Evolutionary conservation across 2,329 filamentous ascomycete genomes (phyloP), one percentile per base, ranked within the genome.

Genomic region (Fusarium beomiforme): DNA sequence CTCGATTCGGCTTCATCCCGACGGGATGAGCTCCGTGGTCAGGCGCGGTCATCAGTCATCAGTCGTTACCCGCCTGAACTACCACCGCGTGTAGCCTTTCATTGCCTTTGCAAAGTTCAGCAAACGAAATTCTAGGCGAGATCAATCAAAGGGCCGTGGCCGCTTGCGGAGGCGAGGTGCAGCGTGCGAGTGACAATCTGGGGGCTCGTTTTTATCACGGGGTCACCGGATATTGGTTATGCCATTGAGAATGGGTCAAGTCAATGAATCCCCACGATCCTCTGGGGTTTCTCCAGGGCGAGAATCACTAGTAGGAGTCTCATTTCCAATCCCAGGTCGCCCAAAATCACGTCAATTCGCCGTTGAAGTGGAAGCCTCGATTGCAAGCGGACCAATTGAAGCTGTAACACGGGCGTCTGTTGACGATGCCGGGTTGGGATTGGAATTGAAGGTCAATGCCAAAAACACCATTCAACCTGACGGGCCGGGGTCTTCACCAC

Each of bases 181-280:
- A 76, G 73, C 43, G 64, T 74, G 68, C 66, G 72, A 68, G 75
- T 76, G 74, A 75, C 73, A 56, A 76, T 70, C 63, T 69, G 74
- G 72, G 73, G 68, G 64, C 60, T 73, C 66, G 43, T 72, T 65
- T 63, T 36, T 58, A 71, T 71, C 68, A 70, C 72, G 74, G 65
- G 70, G 70, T 71, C 74, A 76, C 67, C 67, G 67, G 72, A 61
- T 50, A 44, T 60, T 72, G 67, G 64, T 53, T 53, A 47, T 29
- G 55, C 56, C 46, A 68, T 51, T 61, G 67, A 64, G 59, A 60
- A 57, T 61, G 62, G 57, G 55, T 56, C 69, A 69, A 72, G 46
- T 64, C 69, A 69, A 66, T 59, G 46, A 56, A 70, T 66, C 69
- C 55, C 61, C 59, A 64, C 54, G 64, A 57, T 44, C 50, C 44